Percentiles rank a stretch among this genome's conserved stretches.
Conservation (phyloP, 2,329 filamentous ascomycete species). For the Lachnellula arida region DNA sequence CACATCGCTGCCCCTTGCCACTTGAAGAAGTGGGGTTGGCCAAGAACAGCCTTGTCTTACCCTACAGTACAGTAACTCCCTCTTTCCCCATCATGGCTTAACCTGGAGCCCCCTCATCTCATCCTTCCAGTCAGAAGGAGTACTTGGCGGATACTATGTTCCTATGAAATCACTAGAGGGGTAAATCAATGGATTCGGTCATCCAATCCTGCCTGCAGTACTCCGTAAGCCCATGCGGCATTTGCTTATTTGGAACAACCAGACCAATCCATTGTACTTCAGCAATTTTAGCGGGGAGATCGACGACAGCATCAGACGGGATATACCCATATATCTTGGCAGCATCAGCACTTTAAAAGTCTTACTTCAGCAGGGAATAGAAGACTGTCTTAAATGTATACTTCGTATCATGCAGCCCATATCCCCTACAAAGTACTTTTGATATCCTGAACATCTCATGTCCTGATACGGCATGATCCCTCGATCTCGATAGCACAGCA, state of each 20-base stretch:
- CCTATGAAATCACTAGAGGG: too few relatives aligned
- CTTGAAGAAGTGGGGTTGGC: neutral
- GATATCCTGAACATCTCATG: too few relatives aligned
- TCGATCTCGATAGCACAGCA: too few relatives aligned
- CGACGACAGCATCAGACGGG: neutral
- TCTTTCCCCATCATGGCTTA: neutral
- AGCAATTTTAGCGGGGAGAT: too few relatives aligned
- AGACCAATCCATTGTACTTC: neutral
- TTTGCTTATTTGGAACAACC: neutral
- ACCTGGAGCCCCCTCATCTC: neutral
- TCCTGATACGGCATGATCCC: too few relatives aligned
- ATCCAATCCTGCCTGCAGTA: too few relatives aligned
- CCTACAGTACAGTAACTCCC: neutral
- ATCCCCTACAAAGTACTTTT: too few relatives aligned
- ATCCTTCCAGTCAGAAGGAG: neutral
- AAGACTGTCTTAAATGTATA: too few relatives aligned
- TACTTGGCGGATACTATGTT: neutral
- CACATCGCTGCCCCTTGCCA: neutral
- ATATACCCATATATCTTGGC: neutral
- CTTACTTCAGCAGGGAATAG: too few relatives aligned
- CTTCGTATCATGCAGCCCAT: too few relatives aligned
- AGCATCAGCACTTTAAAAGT: neutral
- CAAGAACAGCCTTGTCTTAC: neutral
- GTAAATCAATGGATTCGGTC: too few relatives aligned
- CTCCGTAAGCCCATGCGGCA: too few relatives aligned